Percentiles rank a stretch among this genome's conserved stretches.
These are phyloP conservation scores for Plasmodium sp. DNA, from an alignment of 169 alveolate genomes.

Conservation along the genomic window DNA sequence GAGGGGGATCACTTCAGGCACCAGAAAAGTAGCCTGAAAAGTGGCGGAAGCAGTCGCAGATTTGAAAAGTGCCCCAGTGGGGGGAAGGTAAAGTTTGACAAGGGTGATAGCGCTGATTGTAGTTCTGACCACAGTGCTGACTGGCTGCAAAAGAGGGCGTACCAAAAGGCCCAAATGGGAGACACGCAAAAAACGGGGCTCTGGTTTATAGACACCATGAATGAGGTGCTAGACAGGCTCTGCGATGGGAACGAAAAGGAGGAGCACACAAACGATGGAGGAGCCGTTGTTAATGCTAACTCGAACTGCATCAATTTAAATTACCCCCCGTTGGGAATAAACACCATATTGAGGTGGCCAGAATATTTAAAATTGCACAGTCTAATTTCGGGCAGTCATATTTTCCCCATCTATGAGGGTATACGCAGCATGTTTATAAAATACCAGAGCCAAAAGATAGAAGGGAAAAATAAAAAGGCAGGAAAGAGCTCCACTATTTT, in stretches of 20 bases:
- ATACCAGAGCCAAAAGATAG: conserved; percentile 3
- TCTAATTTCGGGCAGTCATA: conserved; percentile 25
- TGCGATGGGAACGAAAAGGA: conserved; percentile 22
- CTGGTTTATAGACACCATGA: conserved; percentile 36
- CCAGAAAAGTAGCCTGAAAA: not conserved
- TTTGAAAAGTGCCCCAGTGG: not conserved
- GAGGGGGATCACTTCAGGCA: not conserved
- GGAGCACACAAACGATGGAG: not conserved
- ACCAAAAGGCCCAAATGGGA: not conserved
- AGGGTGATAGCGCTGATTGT: not conserved
- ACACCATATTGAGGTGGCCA: conserved; percentile 17
- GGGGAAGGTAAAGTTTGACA: not conserved
- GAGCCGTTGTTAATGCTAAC: not conserved
- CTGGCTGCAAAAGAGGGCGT: not conserved
- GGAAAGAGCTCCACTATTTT: not conserved
- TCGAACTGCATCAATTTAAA: not conserved
- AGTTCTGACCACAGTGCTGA: not conserved
- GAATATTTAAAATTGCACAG: conserved; percentile 22
- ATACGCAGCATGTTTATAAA: conserved; percentile 17
- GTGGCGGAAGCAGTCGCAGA: not conserved
- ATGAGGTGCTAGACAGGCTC: conserved; percentile 17
- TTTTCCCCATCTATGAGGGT: conserved; percentile 36
- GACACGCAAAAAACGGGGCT: conserved; percentile 35
- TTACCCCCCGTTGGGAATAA: not conserved
- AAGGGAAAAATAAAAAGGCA: not conserved